phyloP scores from a whole-genome alignment of 1,139 yeast genomes.

The Yamadazyma atmosphaerica region DNA sequence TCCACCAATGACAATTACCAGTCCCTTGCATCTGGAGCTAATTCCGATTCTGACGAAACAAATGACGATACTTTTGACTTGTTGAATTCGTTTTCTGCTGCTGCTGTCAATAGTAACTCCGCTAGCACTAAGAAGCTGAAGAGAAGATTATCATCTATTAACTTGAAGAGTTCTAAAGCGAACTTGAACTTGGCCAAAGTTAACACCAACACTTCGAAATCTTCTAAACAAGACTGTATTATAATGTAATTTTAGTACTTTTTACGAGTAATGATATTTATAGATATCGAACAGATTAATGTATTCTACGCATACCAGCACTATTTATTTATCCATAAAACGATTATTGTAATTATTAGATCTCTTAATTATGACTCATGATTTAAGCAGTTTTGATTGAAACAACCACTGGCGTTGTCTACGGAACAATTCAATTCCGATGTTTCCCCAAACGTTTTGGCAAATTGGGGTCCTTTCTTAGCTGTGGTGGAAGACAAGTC shows the following conservation, averaged over 20 bases:
- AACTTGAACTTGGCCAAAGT: slow-evolving; percentile 6
- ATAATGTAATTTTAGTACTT: no score
- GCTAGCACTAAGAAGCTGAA: slow-evolving; percentile 7
- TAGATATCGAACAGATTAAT: slow-evolving; percentile 6
- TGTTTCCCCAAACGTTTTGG: slow-evolving; percentile 31
- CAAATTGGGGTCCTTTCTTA: neutral
- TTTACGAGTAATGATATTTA: no score
- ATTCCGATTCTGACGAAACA: slow-evolving; percentile 4
- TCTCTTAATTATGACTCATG: slow-evolving; percentile 8
- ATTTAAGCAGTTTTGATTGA: slow-evolving; percentile 28
- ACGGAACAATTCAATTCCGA: slow-evolving; percentile 31
- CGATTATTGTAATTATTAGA: no score
- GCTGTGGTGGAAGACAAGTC: no score
- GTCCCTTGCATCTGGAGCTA: slow-evolving; percentile 1
- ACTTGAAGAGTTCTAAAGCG: slow-evolving; percentile 5
- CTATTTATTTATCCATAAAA: neutral
- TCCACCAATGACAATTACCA: neutral
- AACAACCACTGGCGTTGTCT: slow-evolving; percentile 39
- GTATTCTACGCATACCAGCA: neutral
- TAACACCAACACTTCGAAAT: slow-evolving; percentile 4
- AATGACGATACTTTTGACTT: slow-evolving; percentile 16
- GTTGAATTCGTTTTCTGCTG: slow-evolving; percentile 13
- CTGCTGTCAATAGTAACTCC: slow-evolving; percentile 1
- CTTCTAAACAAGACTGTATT: slow-evolving; percentile 14
- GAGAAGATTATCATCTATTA: slow-evolving; percentile 8